A percentile compares a stretch with the other conserved stretches of the same genome.
Evolutionary conservation across 768 basidiomycete species (phyloP).

Genomic region (Podaxis sp.): DNA sequence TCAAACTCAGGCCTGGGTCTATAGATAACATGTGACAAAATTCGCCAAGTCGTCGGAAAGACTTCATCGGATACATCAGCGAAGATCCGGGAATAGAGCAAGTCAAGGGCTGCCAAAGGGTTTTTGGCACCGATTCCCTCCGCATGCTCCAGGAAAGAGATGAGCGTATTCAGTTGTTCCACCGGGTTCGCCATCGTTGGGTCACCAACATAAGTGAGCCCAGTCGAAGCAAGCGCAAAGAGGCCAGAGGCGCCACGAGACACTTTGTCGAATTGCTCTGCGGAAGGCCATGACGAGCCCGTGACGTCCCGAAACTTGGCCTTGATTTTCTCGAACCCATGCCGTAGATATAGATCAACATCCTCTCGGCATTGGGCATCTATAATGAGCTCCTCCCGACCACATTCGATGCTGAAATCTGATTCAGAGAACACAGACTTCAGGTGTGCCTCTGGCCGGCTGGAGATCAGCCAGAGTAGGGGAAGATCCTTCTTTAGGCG

Average conservation of each 20-base stretch:
- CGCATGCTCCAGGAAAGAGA: background rate
- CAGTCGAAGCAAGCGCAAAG: background rate
- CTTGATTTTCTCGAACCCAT: background rate
- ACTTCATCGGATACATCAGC: background rate
- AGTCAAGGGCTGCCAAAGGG: background rate
- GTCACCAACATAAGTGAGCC: background rate
- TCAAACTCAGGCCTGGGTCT: background rate
- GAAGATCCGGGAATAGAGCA: background rate
- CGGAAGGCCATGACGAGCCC: background rate
- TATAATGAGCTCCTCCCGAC: background rate
- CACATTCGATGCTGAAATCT: background rate
- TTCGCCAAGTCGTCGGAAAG: background rate
- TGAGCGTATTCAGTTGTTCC: background rate
- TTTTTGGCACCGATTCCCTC: background rate
- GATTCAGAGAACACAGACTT: background rate
- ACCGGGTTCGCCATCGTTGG: background rate
- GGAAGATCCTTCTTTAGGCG: background rate
- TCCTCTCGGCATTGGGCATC: background rate
- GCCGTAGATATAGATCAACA: background rate
- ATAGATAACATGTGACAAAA: background rate
- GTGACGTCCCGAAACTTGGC: background rate
- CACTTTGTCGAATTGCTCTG: background rate
- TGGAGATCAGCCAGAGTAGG: background rate
- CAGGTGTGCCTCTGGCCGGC: background rate
- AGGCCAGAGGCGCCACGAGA: background rate